Percentiles rank a stretch among this genome's conserved stretches.
These are phyloP conservation scores for Aethionema arabicum DNA, from an alignment of 345 rosid genomes.

Conservation along the genomic window DNA sequence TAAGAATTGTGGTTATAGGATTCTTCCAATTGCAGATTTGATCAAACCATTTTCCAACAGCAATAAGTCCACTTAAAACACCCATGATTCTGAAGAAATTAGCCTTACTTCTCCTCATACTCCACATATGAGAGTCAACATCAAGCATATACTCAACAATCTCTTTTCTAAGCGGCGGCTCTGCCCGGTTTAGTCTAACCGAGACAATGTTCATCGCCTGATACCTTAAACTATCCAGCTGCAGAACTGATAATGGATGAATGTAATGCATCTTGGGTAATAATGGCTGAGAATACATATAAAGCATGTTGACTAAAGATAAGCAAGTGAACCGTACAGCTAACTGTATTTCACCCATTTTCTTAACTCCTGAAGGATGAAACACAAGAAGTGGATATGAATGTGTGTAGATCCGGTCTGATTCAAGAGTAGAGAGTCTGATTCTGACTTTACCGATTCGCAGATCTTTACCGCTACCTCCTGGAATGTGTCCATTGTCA, in stretches of 20 bases:
- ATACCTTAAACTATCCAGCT: constrained; percentile 84
- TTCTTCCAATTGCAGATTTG: constrained; percentile 94
- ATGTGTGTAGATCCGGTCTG: constrained; percentile 91
- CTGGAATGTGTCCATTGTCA: constrained; percentile 77
- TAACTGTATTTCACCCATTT: constrained; percentile 89
- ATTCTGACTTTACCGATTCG: constrained; percentile 92
- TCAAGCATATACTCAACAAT: constrained; percentile 97
- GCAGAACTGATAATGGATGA: constrained; percentile 87
- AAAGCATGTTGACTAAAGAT: constrained; percentile 76
- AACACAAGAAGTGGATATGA: constrained; percentile 86
- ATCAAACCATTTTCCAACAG: constrained; percentile 87
- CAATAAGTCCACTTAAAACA: constrained; percentile 69
- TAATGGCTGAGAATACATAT: constrained; percentile 82
- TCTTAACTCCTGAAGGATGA: constrained; percentile 81
- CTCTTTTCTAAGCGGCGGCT: constrained; percentile 91
- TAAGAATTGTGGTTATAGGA: constrained; percentile 79
- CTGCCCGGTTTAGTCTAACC: constrained; percentile 78
- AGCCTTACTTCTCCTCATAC: constrained; percentile 99
- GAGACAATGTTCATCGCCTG: constrained; percentile 95
- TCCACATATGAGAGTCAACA: constrained; percentile 99
- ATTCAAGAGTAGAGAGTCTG: constrained; percentile 89
- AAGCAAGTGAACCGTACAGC: constrained; percentile 86
- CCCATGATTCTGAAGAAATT: constrained; percentile 49
- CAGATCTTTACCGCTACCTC: constrained; percentile 56
- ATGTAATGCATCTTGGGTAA: constrained; percentile 94